These are phyloP conservation scores for Fraxinus platypoda DNA, from an alignment of 305 asterid genomes.

Conservation along the genomic window DNA sequence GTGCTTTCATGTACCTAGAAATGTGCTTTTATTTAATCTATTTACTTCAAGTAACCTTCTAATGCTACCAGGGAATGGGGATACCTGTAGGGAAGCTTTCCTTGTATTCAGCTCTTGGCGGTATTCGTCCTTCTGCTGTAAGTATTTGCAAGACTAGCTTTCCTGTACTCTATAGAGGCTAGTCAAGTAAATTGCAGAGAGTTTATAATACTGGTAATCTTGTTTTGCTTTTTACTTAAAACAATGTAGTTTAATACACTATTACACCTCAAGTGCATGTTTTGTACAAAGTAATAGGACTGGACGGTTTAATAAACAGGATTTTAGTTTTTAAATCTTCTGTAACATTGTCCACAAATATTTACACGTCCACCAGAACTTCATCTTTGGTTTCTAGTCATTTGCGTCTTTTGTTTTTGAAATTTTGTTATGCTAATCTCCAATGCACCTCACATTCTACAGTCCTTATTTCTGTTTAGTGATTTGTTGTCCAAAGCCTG, in stretches of 20 bases:
- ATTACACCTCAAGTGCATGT: neutral
- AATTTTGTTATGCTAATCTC: neutral
- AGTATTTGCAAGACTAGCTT: slow-evolving; percentile 35
- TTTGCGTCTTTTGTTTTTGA: neutral
- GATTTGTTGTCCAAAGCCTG: neutral
- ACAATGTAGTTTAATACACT: neutral
- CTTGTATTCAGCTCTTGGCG: slow-evolving; percentile 94
- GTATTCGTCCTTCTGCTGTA: slow-evolving; percentile 95
- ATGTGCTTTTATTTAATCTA: neutral
- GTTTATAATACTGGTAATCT: neutral
- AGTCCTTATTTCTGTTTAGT: neutral
- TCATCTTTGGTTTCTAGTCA: neutral
- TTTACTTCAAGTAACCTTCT: slow-evolving; percentile 4
- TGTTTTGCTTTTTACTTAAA: slow-evolving; percentile 22
- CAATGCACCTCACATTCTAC: neutral
- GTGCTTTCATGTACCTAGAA: neutral
- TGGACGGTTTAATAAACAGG: neutral
- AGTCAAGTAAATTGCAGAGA: neutral
- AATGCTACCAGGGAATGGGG: slow-evolving; percentile 86
- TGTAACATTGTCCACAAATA: neutral
- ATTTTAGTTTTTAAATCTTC: neutral
- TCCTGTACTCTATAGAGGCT: slow-evolving; percentile 1
- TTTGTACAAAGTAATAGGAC: neutral
- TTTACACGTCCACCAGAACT: neutral
- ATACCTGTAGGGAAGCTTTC: slow-evolving; percentile 96